Conservation (phyloP, 139 green algal species). For the Desmodesmus armatus region DNA sequence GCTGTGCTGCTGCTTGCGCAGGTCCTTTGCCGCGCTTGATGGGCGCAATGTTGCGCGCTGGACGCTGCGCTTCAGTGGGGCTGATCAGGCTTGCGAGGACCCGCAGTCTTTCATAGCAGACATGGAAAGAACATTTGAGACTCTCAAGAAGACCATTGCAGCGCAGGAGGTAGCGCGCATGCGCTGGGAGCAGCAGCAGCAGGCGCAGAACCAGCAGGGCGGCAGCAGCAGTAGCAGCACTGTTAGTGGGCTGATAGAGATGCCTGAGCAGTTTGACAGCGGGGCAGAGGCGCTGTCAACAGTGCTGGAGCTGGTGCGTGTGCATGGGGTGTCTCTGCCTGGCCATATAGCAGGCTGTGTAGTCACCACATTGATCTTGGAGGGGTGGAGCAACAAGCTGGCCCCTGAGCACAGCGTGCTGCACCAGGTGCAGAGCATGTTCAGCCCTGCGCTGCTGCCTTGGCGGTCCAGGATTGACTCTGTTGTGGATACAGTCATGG, state of each 20-base stretch:
- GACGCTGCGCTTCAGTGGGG: constrained; percentile 72
- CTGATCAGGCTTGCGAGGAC: constrained; percentile 27
- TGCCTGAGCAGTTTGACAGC: constrained; percentile 48
- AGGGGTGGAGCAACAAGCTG: constrained; percentile 88
- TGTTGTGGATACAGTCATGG: constrained; percentile 64
- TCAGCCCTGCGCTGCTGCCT: constrained; percentile 52
- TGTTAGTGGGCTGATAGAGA: not conserved
- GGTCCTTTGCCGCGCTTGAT: constrained; percentile 65
- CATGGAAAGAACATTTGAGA: constrained; percentile 68
- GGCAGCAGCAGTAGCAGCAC: not conserved
- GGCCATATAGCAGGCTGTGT: constrained; percentile 90
- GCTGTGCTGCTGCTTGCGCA: not conserved
- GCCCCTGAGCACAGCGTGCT: constrained; percentile 76
- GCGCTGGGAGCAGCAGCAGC: constrained; percentile 29
- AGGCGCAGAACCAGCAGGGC: not conserved
- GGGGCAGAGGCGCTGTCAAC: constrained; percentile 79
- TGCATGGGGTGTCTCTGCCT: constrained; percentile 79
- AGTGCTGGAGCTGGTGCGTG: constrained; percentile 84
- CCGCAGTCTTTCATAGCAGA: constrained; percentile 34
- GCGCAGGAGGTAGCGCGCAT: constrained; percentile 8
- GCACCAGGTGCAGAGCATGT: constrained; percentile 65
- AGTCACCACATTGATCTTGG: constrained; percentile 90
- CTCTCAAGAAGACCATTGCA: constrained; percentile 50
- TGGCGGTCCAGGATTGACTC: constrained; percentile 59
- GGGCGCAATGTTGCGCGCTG: constrained; percentile 67